phyloP scores from a whole-genome alignment of 441 rosid genomes.

The Pelargonium myrrhifolium region DNA sequence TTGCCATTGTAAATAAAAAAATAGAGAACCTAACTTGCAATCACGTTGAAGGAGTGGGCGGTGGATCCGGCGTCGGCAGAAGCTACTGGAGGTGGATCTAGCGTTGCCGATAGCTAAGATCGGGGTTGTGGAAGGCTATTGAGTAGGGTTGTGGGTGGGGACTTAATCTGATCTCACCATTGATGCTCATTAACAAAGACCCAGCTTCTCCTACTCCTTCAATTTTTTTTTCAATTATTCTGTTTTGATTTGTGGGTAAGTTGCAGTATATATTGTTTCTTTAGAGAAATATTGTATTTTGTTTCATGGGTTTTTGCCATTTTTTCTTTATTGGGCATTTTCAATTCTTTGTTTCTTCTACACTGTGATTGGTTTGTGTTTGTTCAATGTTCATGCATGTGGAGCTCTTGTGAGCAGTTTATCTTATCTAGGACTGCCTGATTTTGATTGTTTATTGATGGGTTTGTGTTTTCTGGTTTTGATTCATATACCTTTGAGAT shows the following conservation, averaged over 20 bases:
- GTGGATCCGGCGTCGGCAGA: too few relatives aligned
- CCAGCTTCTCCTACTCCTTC: not conserved
- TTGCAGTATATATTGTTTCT: not conserved
- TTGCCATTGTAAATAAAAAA: too few relatives aligned
- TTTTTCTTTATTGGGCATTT: not conserved
- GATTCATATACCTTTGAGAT: not conserved
- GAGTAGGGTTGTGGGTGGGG: too few relatives aligned
- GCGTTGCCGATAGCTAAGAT: too few relatives aligned
- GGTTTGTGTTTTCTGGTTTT: not conserved
- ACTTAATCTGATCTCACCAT: too few relatives aligned
- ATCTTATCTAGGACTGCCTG: not conserved
- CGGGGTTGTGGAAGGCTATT: too few relatives aligned
- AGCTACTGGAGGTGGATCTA: too few relatives aligned
- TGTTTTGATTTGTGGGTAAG: not conserved
- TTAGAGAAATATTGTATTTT: not conserved
- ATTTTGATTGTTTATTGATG: not conserved
- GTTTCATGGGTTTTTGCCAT: not conserved
- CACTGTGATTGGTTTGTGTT: not conserved
- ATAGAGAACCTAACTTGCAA: too few relatives aligned
- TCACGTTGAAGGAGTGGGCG: too few relatives aligned
- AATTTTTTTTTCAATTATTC: not conserved
- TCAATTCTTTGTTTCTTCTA: not conserved
- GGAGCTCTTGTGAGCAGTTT: not conserved
- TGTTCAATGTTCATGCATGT: not conserved
- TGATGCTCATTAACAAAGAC: not conserved